Base-by-base conservation (phyloP, 306 rosid species). In the Sesbania bispinosa region DNA sequence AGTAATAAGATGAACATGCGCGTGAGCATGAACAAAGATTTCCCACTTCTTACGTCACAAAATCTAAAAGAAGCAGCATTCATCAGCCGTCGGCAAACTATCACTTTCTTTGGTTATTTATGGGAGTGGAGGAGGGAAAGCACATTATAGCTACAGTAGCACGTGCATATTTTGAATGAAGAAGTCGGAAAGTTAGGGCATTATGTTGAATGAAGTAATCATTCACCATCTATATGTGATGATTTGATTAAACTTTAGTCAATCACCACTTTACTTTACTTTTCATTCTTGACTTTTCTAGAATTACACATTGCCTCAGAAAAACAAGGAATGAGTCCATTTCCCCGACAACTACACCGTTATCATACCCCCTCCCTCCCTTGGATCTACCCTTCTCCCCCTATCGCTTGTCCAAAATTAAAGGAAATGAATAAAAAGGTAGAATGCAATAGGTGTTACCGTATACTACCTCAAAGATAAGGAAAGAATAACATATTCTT, bases 21-120 rank as follows among this genome's bases (percentile, higher is more conserved):
- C 75, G 48, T 66, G 79, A 32, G 32, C 6, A 19, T 45, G 79
- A 36, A 64, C n/a, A 72, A 64, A 58, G 75, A 79, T 59, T 43
- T 71, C 23, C 42, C n/a, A 9, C 14, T 8, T 55, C 57, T 19
- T 72, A 10, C 63, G 70, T 79, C 78, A 73, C 51, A 57, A 64
- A 73, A 73, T 73, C 75, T 79, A 41, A 32, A 26, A 55, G 54
- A 20, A 24, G 15, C 15, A 9, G 24, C 48, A 62, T 66, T 71
- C 43, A 54, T 54, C 39, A 55, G 78, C 69, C 82, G 43, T 71
- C 73, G 66, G 29, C 59, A 58, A 58, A 71, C 42, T 10, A 10
- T 26, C 30, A 33, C 42, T 47, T 52, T 39, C 14, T 29, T 26
- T 30, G 29, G 6, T 20, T 45, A n/a, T 27, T 45, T 5, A 7